Evolutionary conservation across 1,139 yeast species (phyloP), one percentile per base, ranked within the genome.

Genomic region (Blastobotrys arbuscula): DNA sequence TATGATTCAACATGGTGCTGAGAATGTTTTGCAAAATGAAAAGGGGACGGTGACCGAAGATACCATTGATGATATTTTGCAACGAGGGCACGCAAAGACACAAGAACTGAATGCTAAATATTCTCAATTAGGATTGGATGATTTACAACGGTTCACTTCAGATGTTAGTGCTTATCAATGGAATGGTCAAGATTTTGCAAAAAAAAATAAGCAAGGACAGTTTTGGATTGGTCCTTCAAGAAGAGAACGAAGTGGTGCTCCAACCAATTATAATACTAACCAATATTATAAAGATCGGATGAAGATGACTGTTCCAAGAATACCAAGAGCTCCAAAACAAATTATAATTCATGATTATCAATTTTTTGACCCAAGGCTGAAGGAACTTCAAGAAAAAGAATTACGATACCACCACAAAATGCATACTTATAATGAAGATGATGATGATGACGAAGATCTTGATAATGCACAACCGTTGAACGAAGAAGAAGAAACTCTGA

Each of bases 1-100:
- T 39, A 92, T 92, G 98, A 92, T 92, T 67, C 97, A 92, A 66
- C 96, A 86, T 64, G 97, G 98, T 55, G 98, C 97, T 1, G 82
- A 84, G 58, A 81, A 83, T 48, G 92, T 92, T 5, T 85, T 92
- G 64, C 65, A 67, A 44, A 67, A 75, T 24, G 68, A 72, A 34
- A 69, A 56, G 31, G 59, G 59, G 8, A 49, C 57, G 10, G 67
- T 68, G 15, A 48, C 50, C 5, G 66, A 79, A 24, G 86, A 81
- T 48, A 95, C 87, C 64, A 84, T 92, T 57, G 98, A 92, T 48
- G 80, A 75, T 1, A 83, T 92, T 57, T 73, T 92, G 58, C 73
- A 77, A 46, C 77, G 78, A 57, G 96, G 97, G 35, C 87, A 88
- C 47, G 84, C 81, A 57, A 84, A 88, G 55, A 92, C 98, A 0